These are phyloP conservation scores for Plectosphaerella cucumerina DNA, from an alignment of 2,329 filamentous ascomycete genomes.

Conservation along the genomic window DNA sequence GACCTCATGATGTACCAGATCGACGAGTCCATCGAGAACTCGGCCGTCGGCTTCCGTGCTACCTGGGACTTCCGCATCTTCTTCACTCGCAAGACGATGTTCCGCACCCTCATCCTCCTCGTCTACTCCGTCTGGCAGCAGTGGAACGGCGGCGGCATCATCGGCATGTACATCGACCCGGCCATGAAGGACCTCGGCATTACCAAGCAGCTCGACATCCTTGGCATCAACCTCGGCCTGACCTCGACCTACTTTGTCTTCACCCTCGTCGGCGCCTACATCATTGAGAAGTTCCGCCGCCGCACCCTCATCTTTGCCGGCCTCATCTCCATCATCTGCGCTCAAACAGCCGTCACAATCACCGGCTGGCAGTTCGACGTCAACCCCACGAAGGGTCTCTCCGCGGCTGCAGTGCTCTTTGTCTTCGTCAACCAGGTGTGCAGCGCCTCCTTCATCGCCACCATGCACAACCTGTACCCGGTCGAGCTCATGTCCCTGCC, in stretches of 20 bases:
- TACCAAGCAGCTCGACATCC: constrained; percentile 26
- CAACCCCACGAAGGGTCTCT: constrained; percentile 22
- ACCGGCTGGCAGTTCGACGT: constrained; percentile 40
- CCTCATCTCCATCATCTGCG: constrained; percentile 30
- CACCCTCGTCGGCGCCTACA: constrained; percentile 34
- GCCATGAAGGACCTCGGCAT: constrained; percentile 38
- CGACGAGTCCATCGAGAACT: constrained; percentile 36
- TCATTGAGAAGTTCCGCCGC: constrained; percentile 36
- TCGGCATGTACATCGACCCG: constrained; percentile 33
- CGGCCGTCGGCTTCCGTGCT: constrained; percentile 27
- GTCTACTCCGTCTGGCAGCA: constrained; percentile 42
- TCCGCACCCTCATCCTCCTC: constrained; percentile 35
- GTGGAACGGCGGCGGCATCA: constrained; percentile 42
- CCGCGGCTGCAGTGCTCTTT: constrained; percentile 38
- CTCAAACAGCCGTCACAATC: constrained; percentile 40
- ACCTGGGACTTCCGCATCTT: constrained; percentile 43
- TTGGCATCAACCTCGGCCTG: constrained; percentile 37
- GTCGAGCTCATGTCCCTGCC: constrained; percentile 38
- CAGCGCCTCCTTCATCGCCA: constrained; percentile 38
- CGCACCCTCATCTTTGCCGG: constrained; percentile 30
- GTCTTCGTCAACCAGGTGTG: constrained; percentile 44
- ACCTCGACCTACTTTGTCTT: constrained; percentile 42
- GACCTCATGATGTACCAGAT: constrained; percentile 36
- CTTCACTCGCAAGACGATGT: constrained; percentile 37
- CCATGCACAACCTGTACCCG: constrained; percentile 43